These are phyloP conservation scores for Stygiomarasmius scandens DNA, from an alignment of 1,284 basidiomycete species.

Conservation along the genomic window DNA sequence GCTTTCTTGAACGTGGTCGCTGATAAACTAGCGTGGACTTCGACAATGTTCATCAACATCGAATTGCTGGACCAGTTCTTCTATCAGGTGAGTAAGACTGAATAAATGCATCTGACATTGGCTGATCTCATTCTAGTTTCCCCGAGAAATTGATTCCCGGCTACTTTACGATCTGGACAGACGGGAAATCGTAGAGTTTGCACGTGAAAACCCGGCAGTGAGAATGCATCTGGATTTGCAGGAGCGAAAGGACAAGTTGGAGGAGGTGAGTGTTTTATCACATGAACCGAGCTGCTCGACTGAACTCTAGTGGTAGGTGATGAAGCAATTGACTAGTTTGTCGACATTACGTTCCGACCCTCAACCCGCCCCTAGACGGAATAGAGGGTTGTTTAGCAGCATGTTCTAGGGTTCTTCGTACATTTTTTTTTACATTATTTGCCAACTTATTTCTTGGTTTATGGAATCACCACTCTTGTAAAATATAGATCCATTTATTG, in stretches of 20 bases:
- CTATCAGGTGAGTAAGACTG: slow-evolving; percentile 71
- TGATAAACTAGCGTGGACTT: slow-evolving; percentile 95
- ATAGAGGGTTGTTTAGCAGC: slow-evolving; percentile 73
- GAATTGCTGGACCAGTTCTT: slow-evolving; percentile 98
- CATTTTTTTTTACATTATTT: neutral
- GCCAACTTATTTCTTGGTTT: neutral
- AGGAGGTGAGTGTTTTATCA: slow-evolving; percentile 64
- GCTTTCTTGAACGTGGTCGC: slow-evolving; percentile 96
- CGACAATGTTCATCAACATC: slow-evolving; percentile 98
- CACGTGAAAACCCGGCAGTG: slow-evolving; percentile 90
- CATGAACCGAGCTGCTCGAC: neutral
- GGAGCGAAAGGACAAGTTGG: slow-evolving; percentile 96
- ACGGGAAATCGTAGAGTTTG: slow-evolving; percentile 85
- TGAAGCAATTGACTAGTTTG: slow-evolving; percentile 87
- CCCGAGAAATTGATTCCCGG: slow-evolving; percentile 95
- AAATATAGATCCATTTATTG: neutral
- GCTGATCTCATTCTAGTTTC: slow-evolving; percentile 65
- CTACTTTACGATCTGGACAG: slow-evolving; percentile 91
- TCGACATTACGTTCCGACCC: slow-evolving; percentile 81
- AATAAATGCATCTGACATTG: slow-evolving; percentile 4
- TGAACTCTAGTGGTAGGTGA: slow-evolving; percentile 56
- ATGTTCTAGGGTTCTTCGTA: slow-evolving; percentile 6
- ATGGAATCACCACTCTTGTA: neutral
- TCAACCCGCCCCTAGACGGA: slow-evolving; percentile 66
- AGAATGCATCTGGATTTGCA: slow-evolving; percentile 92